Percentiles rank a stretch among this genome's conserved stretches.
These are phyloP conservation scores for Tetracladium marchalianum DNA, from an alignment of 495 filamentous ascomycete genomes.

Conservation along the genomic window DNA sequence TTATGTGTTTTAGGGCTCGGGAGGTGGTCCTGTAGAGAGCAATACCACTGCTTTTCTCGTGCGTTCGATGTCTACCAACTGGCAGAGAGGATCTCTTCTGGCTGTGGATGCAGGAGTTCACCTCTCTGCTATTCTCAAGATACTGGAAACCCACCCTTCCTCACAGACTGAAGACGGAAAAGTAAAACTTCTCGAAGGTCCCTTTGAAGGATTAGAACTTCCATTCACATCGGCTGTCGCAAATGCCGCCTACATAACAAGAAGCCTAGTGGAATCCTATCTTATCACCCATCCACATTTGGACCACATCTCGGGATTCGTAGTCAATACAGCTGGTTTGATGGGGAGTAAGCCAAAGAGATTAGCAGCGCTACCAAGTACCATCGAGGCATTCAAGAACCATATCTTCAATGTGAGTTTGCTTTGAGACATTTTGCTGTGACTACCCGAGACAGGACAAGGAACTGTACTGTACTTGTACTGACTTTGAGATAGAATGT, in stretches of 20 bases:
- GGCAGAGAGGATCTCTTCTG: slow-evolving; percentile 69
- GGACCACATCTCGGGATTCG: slow-evolving; percentile 84
- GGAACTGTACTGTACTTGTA: no score
- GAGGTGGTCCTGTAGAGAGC: slow-evolving; percentile 83
- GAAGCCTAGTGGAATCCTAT: slow-evolving; percentile 71
- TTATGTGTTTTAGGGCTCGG: slow-evolving; percentile 56
- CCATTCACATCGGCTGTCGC: slow-evolving; percentile 49
- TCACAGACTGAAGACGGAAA: slow-evolving; percentile 13
- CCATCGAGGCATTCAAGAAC: slow-evolving; percentile 77
- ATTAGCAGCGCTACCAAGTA: slow-evolving; percentile 73
- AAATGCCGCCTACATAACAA: slow-evolving; percentile 72
- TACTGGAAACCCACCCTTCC: slow-evolving; percentile 45
- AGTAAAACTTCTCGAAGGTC: slow-evolving; percentile 34
- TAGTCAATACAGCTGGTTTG: slow-evolving; percentile 82
- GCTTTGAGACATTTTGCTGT: no score
- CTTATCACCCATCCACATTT: slow-evolving; percentile 92
- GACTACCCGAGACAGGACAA: no score
- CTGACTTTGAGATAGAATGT: slow-evolving; percentile 38
- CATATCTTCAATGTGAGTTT: slow-evolving; percentile 72
- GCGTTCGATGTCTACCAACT: slow-evolving; percentile 65
- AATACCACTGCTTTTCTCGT: slow-evolving; percentile 84
- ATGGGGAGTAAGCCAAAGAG: slow-evolving; percentile 67
- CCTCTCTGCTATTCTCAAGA: slow-evolving; percentile 67
- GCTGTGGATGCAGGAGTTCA: slow-evolving; percentile 92
- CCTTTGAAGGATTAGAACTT: slow-evolving; percentile 68